A percentile compares a stretch with the other conserved stretches of the same genome.
Evolutionary conservation across 78 protist species (phyloP).

Genomic region (Cavenderia fasciculata): DNA sequence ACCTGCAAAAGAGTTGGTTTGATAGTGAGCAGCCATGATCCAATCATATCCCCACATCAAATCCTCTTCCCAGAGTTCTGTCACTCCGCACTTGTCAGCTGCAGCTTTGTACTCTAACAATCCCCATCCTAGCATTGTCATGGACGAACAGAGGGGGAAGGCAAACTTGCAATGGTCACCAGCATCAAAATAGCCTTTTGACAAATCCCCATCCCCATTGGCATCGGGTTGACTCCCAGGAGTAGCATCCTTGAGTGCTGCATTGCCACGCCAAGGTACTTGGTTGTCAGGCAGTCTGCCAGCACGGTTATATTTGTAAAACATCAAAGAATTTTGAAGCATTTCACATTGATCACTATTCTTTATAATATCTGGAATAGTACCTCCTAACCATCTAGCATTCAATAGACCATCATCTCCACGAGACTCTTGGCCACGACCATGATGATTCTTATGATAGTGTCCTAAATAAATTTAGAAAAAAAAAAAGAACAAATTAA

Average conservation of each 20-base stretch:
- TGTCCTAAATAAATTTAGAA: too few relatives aligned
- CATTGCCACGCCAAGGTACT: conserved; percentile 65
- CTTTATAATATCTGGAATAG: too few relatives aligned
- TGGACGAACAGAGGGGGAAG: conserved; percentile 31
- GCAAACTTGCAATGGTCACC: conserved; percentile 33
- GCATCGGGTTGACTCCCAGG: conserved; percentile 9
- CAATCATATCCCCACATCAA: conserved; percentile 62
- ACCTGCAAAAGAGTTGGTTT: conserved; percentile 18
- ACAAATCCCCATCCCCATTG: conserved; percentile 66
- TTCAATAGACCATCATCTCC: too few relatives aligned
- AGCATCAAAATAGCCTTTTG: conserved; percentile 60
- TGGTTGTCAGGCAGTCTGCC: conserved; percentile 61
- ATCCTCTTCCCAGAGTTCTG: conserved; percentile 7
- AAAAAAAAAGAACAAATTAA: too few relatives aligned
- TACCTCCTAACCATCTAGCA: too few relatives aligned
- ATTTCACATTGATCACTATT: conserved; percentile 35
- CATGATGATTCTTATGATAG: too few relatives aligned
- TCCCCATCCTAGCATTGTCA: conserved; percentile 61
- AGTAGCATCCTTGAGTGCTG: conserved; percentile 25
- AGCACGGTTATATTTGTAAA: conserved; percentile 52
- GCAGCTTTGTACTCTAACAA: conserved; percentile 1
- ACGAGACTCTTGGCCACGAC: too few relatives aligned
- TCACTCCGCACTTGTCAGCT: neutral
- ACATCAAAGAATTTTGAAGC: conserved; percentile 24
- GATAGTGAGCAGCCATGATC: conserved; percentile 41